Evolutionary conservation across 768 basidiomycete genomes (phyloP), one percentile per base, ranked within the genome.

Genomic region (Candolleomyces eurysporus): DNA sequence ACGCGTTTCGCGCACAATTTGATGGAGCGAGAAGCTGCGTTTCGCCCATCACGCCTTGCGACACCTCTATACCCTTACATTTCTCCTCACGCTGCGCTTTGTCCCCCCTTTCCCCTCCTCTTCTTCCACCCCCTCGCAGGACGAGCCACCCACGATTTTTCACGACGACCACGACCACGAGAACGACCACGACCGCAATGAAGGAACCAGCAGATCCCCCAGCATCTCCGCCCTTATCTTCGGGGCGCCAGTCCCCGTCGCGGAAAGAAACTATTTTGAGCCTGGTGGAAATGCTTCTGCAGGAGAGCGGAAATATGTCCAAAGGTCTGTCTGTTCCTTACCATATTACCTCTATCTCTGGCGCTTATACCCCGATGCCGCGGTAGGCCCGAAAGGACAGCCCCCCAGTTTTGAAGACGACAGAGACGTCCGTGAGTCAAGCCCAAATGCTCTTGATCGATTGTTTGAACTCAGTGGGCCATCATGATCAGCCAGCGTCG

Each of bases 341-440:
- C 46, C 13, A 17, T 5, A 36, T 36, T 36, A 36, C 8, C 36
- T 36, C 42, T 43, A 31, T 21, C 45, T 61, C 14, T 10, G 57
- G 51, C 58, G n/a, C 10, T 31, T 26, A 21, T 46, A 51, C 31
- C 49, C 31, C 26, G 19, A 48, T 57, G 42, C 63, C 79, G 81
- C 11, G 36, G 36, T 36, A 36, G 36, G 36, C 11, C 36, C 71
- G 49, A 69, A 72, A 43, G 73, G 67, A 51, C 76, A 79, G 57
- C 68, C 74, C 50, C 80, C 83, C 0, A 82, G 73, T 61, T 82
- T 84, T 52, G 86, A 89, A 67, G 87, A 88, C 59, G 87, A 87
- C 64, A 77, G 75, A 66, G 87, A 87, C 64, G 82, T 84, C 63
- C 85, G 88, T 89, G 69, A 79, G 88, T 87, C 39, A 31, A 13